Conservation (phyloP, 2,329 filamentous ascomycete species). For the Colletotrichum sp. region DNA sequence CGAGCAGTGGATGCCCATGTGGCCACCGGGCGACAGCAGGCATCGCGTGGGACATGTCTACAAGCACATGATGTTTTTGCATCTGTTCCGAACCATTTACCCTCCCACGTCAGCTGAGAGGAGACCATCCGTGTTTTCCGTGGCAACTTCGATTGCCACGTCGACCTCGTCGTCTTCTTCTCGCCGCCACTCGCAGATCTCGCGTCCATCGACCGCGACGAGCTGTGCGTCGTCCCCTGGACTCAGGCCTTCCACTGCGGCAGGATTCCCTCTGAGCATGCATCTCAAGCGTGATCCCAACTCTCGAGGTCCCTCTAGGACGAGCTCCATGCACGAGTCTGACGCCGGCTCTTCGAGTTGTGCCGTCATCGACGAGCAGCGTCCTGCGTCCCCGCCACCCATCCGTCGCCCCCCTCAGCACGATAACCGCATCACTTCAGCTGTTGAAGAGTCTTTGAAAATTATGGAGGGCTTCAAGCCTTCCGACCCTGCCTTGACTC, state of each 20-base stretch:
- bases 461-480: conserved; percentile 62
- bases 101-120: conserved; percentile 44
- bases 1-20: conserved; percentile 73
- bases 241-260: conserved; percentile 22
- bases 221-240: conserved; percentile 41
- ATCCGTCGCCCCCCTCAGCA: conserved; percentile 52
- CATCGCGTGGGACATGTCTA: conserved; percentile 63
- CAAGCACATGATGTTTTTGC: conserved; percentile 71
- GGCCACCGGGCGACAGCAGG: conserved; percentile 62
- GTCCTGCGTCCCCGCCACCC: conserved; percentile 48
- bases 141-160: conserved; percentile 22
- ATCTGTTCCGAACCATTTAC: conserved; percentile 66
- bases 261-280: conserved; percentile 22
- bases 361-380: conserved; percentile 5
- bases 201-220: conserved; percentile 23
- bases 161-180: conserved; percentile 19
- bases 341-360: conserved; percentile 11
- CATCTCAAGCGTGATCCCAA: conserved; percentile 33
- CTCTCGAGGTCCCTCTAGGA: conserved; percentile 40
- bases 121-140: conserved; percentile 15
- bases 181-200: conserved; percentile 22
- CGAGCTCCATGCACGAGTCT: conserved; percentile 44
- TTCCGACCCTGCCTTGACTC: conserved; percentile 62
- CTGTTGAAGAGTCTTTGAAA: conserved; percentile 61
- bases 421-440: conserved; percentile 56